phyloP scores from a whole-genome alignment of 495 filamentous ascomycete species.

The Ramalina intermedia region DNA sequence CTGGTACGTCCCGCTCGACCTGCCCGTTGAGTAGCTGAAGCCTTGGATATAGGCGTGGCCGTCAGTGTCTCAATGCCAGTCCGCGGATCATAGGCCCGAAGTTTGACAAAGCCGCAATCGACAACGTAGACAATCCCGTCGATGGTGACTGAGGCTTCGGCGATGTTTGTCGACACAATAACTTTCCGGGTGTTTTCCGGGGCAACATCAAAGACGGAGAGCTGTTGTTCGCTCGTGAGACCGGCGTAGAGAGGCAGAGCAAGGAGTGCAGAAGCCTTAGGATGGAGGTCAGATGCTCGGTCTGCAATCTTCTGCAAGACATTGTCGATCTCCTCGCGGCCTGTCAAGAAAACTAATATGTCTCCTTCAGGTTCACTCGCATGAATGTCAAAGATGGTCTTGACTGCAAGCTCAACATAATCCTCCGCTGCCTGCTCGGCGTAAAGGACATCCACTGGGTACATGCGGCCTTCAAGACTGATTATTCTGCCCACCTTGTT shows the following conservation, averaged over 20 bases:
- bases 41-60: conserved; percentile 77
- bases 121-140: conserved; percentile 87
- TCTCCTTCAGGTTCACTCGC: conserved; percentile 74
- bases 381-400: conserved; percentile 89
- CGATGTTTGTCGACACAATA: conserved; percentile 90
- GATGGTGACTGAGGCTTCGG: conserved; percentile 90
- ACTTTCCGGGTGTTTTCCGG: conserved; percentile 81
- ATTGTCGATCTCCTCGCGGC: conserved; percentile 83
- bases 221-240: conserved; percentile 76
- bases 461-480: conserved; percentile 79
- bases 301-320: conserved; percentile 67
- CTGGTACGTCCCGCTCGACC: conserved; percentile 86
- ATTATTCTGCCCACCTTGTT: conserved; percentile 56
- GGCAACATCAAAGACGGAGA: conserved; percentile 81
- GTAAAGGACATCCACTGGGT: conserved; percentile 82
- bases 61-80: conserved; percentile 88
- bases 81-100: conserved; percentile 72
- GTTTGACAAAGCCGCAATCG: conserved; percentile 84
- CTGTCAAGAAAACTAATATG: conserved; percentile 83
- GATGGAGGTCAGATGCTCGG: conserved; percentile 58
- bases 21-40: conserved; percentile 81
- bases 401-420: conserved; percentile 75
- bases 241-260: conserved; percentile 81
- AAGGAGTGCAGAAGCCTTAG: conserved; percentile 52
- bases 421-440: conserved; percentile 69